Evolutionary conservation across 495 filamentous ascomycete species (phyloP), one percentile per base, ranked within the genome.

Genomic region (Entonaema liquescens): DNA sequence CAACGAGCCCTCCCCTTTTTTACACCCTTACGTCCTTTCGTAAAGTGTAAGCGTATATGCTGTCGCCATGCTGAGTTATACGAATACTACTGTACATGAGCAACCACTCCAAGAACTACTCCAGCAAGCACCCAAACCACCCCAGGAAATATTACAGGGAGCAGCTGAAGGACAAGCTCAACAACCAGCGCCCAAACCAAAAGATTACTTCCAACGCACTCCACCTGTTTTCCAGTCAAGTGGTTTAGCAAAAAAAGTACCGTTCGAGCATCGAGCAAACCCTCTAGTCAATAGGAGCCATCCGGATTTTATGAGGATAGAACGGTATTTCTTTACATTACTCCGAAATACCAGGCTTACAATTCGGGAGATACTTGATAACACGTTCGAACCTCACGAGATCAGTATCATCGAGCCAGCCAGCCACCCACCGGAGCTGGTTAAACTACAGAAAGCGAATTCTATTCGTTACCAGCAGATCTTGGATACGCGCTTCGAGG

Each of bases 331-430:
- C 44, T 52, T 38, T n/a, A 42, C 33, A n/a, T 54, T 77, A 8
- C 59, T 77, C 21, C 42, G 55, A 9, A 25, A 53, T 8, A 64
- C 69, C 4, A 57, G 6, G 11, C 21, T 69, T 29, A 69, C 64
- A 1, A 59, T 77, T 40, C 17, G 68, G 5, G 61, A 72, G 12
- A 77, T 77, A 19, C 62, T 77, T 9, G 42, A 73, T 23, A 63
- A 36, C 8, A 70, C 31, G 5, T 77, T 77, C 6, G 75, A 77
- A 13, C 58, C 60, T 31, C 54, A 73, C 59, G 75, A 77, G 50
- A 72, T 77, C 42, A 5, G 3, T 2, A 28, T 77, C 35, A 58
- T 77, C 19, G 58, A 72, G n/a, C 67, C 73, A 17, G 60, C 54
- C 38, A 35, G n/a, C n/a, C 11, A 17, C 2, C 70, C 72, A 9